Percentiles rank a stretch among this genome's conserved stretches.
Evolutionary conservation across 2,329 filamentous ascomycete species (phyloP).

Genomic region (Hortaea sp.): DNA sequence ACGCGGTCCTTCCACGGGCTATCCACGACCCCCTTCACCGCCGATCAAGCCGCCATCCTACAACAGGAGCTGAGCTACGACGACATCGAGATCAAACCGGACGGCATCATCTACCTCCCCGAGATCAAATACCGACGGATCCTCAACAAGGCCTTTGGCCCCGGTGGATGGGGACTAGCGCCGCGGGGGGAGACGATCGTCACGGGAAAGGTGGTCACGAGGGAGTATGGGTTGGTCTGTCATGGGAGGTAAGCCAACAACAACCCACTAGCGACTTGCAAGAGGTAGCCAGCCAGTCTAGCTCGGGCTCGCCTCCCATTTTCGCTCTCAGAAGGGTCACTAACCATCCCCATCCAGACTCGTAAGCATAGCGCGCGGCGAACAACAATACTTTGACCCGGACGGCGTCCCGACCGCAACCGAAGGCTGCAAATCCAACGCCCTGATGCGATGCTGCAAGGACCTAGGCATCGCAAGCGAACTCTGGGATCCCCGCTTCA

Average conservation of each 20-base stretch:
- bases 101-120: slow-evolving; percentile 90
- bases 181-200: slow-evolving; percentile 78
- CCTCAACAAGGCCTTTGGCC: slow-evolving; percentile 82
- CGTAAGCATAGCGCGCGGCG: slow-evolving; percentile 83
- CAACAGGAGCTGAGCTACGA: slow-evolving; percentile 55
- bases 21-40: slow-evolving; percentile 57
- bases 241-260: slow-evolving; percentile 61
- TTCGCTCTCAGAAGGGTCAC: no score
- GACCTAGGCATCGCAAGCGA: slow-evolving; percentile 90
- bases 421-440: slow-evolving; percentile 96
- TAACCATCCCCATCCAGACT: slow-evolving; percentile 46
- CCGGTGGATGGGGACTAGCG: slow-evolving; percentile 89
- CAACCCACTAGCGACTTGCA: no score
- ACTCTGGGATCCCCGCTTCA: slow-evolving; percentile 90
- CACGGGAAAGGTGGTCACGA: slow-evolving; percentile 68
- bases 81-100: slow-evolving; percentile 94
- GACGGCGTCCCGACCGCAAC: slow-evolving; percentile 89
- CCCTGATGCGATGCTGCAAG: slow-evolving; percentile 96
- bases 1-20: slow-evolving; percentile 74
- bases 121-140: slow-evolving; percentile 97
- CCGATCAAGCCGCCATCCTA: slow-evolving; percentile 59
- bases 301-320: no score
- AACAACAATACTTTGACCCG: slow-evolving; percentile 84
- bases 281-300: no score
- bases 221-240: slow-evolving; percentile 86